These are phyloP conservation scores for Coemansia sp. DNA, from an alignment of 192 early-diverging fungal species.

Conservation along the genomic window DNA sequence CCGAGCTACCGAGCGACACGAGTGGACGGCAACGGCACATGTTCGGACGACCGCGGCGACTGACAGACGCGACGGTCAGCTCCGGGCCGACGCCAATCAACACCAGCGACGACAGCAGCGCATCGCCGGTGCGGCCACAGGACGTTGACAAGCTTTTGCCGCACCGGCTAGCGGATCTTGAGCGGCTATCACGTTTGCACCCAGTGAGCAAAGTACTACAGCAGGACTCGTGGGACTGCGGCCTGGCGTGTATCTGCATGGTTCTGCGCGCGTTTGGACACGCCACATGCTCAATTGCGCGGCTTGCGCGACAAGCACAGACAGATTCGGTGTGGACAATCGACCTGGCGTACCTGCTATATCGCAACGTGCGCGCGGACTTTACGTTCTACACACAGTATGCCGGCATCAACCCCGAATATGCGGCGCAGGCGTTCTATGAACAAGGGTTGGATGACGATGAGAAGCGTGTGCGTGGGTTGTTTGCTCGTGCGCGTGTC, in stretches of 20 bases:
- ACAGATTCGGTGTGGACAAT: slow-evolving; percentile 85
- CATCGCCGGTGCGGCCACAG: slow-evolving; percentile 20
- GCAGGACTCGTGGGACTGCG: slow-evolving; percentile 79
- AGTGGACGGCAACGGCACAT: neutral
- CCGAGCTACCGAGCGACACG: slow-evolving; percentile 14
- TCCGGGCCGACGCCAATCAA: slow-evolving; percentile 14
- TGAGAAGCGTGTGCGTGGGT: slow-evolving; percentile 66
- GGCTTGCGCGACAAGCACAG: slow-evolving; percentile 59
- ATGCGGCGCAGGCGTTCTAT: slow-evolving; percentile 70
- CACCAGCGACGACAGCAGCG: slow-evolving; percentile 4
- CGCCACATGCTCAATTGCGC: slow-evolving; percentile 56
- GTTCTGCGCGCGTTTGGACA: slow-evolving; percentile 64
- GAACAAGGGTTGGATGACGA: slow-evolving; percentile 67
- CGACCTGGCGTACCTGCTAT: slow-evolving; percentile 78
- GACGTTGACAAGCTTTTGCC: slow-evolving; percentile 36
- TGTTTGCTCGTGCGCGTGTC: slow-evolving; percentile 75
- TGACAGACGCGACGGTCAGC: slow-evolving; percentile 27
- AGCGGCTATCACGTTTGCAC: slow-evolving; percentile 47
- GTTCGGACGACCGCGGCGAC: slow-evolving; percentile 17
- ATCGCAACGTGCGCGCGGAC: slow-evolving; percentile 68
- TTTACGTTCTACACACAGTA: slow-evolving; percentile 92
- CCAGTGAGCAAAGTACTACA: slow-evolving; percentile 52
- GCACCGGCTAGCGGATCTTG: slow-evolving; percentile 32
- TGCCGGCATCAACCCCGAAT: slow-evolving; percentile 76
- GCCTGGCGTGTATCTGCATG: slow-evolving; percentile 83